Percentiles rank a stretch among this genome's conserved stretches.
Evolutionary conservation across 208 protist genomes (phyloP).

Genomic region (Acanthamoeba lenticulata): DNA sequence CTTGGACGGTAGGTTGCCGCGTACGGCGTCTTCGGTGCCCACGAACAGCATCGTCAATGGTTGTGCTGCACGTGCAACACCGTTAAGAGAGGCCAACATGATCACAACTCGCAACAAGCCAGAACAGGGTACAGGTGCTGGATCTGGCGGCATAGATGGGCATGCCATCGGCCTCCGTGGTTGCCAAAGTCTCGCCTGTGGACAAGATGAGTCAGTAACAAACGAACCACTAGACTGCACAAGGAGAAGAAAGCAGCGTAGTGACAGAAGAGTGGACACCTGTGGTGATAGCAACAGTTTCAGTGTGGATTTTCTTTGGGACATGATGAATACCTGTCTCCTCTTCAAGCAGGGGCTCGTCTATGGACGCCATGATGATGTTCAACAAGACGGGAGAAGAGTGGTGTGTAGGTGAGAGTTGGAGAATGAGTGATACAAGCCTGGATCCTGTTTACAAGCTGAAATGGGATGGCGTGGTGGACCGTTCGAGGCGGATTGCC

Average conservation of each 20-base stretch:
- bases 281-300: constrained; percentile 26
- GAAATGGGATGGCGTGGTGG: too few species aligned
- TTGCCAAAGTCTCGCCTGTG: background rate
- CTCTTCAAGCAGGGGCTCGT: too few species aligned
- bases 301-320: background rate
- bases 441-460: too few species aligned
- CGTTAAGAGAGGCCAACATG: background rate
- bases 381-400: background rate
- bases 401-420: background rate
- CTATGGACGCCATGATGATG: too few species aligned
- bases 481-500: too few species aligned
- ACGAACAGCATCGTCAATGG: background rate
- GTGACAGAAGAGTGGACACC: background rate
- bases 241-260: background rate
- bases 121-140: background rate
- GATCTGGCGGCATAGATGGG: background rate
- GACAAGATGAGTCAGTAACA: background rate
- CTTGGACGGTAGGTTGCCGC: background rate
- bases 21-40: background rate
- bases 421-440: too few species aligned
- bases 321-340: constrained; percentile 2
- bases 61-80: background rate
- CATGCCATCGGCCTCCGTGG: background rate
- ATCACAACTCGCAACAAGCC: too few species aligned
- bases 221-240: background rate